Evolutionary conservation across 495 filamentous ascomycete genomes (phyloP).

Genomic region (Glonium stellatum): DNA sequence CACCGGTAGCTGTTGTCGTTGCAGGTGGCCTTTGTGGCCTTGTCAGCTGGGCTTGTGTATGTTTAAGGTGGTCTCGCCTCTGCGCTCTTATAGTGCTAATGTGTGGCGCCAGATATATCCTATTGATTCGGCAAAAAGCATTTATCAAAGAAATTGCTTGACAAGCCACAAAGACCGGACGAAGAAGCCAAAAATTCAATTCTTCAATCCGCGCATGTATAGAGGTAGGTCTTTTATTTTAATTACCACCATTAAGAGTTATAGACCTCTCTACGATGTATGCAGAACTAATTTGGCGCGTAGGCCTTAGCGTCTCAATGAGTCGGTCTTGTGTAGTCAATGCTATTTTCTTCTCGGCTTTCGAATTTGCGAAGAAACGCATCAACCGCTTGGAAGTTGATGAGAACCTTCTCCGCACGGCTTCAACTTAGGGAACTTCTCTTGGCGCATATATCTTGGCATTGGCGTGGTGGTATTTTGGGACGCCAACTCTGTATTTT

Average conservation of each 20-base stretch:
- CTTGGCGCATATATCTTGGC: background rate
- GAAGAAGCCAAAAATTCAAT: constrained; percentile 59
- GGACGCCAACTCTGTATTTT: background rate
- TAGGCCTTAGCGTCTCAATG: constrained; percentile 74
- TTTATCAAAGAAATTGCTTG: constrained; percentile 74
- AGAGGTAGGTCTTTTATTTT: constrained; percentile 32
- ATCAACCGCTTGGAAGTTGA: constrained; percentile 52
- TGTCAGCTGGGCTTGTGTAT: constrained; percentile 74
- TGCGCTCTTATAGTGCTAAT: background rate
- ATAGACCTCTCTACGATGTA: background rate
- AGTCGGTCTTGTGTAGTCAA: constrained; percentile 64
- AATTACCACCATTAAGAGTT: constrained; percentile 7
- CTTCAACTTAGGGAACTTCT: background rate
- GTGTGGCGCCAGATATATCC: constrained; percentile 52
- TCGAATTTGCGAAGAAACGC: constrained; percentile 67
- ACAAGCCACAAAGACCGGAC: constrained; percentile 56
- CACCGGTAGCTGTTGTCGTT: constrained; percentile 63
- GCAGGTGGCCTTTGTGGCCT: constrained; percentile 75
- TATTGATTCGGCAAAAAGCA: constrained; percentile 75
- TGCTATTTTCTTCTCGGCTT: constrained; percentile 71
- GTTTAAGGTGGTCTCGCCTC: constrained; percentile 24
- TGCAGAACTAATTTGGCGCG: constrained; percentile 9
- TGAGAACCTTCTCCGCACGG: constrained; percentile 19
- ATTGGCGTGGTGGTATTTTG: background rate
- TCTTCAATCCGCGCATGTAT: constrained; percentile 68